Conservation (phyloP, 2,329 filamentous ascomycete genomes). For the Seiridium unicorne region DNA sequence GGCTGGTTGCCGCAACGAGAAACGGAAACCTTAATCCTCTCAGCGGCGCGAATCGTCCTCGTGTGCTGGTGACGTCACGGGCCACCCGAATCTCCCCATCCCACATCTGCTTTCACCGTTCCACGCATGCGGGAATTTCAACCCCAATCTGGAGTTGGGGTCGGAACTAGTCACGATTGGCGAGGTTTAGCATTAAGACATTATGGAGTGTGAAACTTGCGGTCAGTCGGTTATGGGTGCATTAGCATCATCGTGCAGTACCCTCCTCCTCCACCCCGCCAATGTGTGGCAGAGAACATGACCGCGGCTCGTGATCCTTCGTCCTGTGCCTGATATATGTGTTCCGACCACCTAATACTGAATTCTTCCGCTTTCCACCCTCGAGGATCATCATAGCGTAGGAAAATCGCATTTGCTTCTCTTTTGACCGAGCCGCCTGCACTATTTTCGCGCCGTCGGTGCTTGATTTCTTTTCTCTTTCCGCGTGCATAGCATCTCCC, state of each 20-base stretch:
- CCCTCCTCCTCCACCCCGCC: background rate
- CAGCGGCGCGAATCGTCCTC: background rate
- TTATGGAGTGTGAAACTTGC: background rate
- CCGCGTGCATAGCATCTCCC: background rate
- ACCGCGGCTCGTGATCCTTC: conserved; percentile 2
- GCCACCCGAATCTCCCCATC: background rate
- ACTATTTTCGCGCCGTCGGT: no score
- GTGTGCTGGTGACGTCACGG: background rate
- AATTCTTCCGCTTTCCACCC: background rate
- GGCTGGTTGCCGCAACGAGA: background rate
- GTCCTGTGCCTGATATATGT: background rate
- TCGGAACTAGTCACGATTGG: background rate
- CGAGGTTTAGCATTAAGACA: background rate
- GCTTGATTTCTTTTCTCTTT: background rate
- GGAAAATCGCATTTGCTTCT: background rate
- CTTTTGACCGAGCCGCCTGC: background rate
- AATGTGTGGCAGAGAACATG: background rate
- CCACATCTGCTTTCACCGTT: background rate
- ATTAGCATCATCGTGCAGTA: background rate
- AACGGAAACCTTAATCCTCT: background rate
- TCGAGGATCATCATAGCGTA: background rate
- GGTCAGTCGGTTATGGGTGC: background rate
- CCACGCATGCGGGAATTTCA: background rate
- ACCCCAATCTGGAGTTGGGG: background rate
- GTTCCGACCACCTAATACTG: background rate